Percentiles rank a stretch among this genome's conserved stretches.
phyloP scores from a whole-genome alignment of 139 green algal species.

The Volvox africanus region DNA sequence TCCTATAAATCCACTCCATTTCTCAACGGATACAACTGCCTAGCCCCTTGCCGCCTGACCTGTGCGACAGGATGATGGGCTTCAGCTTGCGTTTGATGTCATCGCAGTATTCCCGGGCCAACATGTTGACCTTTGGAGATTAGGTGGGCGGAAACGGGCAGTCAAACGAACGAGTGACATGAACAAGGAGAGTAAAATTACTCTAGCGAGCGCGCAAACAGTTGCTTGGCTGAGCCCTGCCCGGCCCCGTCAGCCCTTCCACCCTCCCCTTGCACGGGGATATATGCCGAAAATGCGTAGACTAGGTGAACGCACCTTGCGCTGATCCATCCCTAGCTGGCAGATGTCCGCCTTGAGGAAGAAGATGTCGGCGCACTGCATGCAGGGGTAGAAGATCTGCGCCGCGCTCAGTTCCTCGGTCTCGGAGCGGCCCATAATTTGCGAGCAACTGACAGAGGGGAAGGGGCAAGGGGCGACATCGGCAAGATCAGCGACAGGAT shows the following conservation, averaged over 20 bases:
- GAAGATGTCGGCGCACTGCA: constrained; percentile 95
- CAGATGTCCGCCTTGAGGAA: constrained; percentile 99
- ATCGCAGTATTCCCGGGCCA: constrained; percentile 97
- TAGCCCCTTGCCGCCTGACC: constrained; percentile 22
- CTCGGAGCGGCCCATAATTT: constrained; percentile 98
- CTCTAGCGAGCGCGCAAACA: too few relatives aligned
- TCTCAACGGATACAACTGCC: too few relatives aligned
- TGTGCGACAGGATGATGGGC: constrained; percentile 97
- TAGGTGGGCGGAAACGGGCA: too few relatives aligned
- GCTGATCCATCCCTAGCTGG: constrained; percentile 99
- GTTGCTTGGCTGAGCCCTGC: too few relatives aligned
- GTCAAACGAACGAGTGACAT: too few relatives aligned
- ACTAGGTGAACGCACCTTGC: constrained; percentile 78
- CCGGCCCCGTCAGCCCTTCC: too few relatives aligned
- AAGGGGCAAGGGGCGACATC: too few relatives aligned
- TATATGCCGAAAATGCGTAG: too few relatives aligned
- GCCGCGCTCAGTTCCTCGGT: constrained; percentile 93
- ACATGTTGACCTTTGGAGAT: constrained; percentile 87
- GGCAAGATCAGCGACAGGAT: too few relatives aligned
- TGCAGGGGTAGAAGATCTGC: constrained; percentile 99
- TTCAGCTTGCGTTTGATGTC: constrained; percentile 96
- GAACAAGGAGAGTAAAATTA: too few relatives aligned
- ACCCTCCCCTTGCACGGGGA: too few relatives aligned
- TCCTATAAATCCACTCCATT: too few relatives aligned
- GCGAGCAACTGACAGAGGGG: constrained; percentile 74